Percentiles rank a stretch among this genome's conserved stretches.
These are phyloP conservation scores for Phytophthora colocasiae DNA, from an alignment of 352 stramenopile species.

Conservation along the genomic window DNA sequence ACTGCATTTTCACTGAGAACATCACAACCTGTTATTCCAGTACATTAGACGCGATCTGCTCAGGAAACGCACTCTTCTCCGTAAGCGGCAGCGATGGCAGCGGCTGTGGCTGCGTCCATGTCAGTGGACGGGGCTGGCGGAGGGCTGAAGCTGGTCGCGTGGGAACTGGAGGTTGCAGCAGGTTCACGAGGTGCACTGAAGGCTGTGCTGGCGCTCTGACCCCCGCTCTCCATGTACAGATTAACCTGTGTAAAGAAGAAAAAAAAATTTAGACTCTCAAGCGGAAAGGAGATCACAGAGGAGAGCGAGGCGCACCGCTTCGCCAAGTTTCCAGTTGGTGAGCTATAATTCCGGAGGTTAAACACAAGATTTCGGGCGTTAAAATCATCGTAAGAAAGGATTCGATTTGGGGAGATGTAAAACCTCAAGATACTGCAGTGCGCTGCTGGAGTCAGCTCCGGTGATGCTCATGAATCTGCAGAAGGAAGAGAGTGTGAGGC, in stretches of 20 bases:
- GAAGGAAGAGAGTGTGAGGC: neutral
- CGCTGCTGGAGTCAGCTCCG: slow-evolving; percentile 66
- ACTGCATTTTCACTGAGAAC: slow-evolving; percentile 52
- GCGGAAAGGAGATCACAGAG: neutral
- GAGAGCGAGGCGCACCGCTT: slow-evolving; percentile 55
- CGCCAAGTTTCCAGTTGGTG: slow-evolving; percentile 77
- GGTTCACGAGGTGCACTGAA: slow-evolving; percentile 16
- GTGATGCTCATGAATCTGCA: slow-evolving; percentile 90
- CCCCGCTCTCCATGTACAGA: slow-evolving; percentile 86
- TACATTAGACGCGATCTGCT: neutral
- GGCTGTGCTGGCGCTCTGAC: slow-evolving; percentile 26
- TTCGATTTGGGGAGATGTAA: slow-evolving; percentile 8
- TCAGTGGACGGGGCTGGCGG: slow-evolving; percentile 11
- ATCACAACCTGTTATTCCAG: neutral
- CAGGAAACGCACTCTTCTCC: slow-evolving; percentile 41
- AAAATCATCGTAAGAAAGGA: slow-evolving; percentile 4
- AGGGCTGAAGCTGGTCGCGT: slow-evolving; percentile 2
- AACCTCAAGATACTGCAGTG: slow-evolving; percentile 77
- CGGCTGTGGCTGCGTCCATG: slow-evolving; percentile 43
- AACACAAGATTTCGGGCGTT: slow-evolving; percentile 8
- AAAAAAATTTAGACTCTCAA: neutral
- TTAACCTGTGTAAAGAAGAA: slow-evolving; percentile 55
- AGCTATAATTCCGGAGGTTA: slow-evolving; percentile 42
- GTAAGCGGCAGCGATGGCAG: slow-evolving; percentile 39
- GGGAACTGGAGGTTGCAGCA: slow-evolving; percentile 4